Conservation (phyloP, 257 asterid species). For the Jasminum sambac region DNA sequence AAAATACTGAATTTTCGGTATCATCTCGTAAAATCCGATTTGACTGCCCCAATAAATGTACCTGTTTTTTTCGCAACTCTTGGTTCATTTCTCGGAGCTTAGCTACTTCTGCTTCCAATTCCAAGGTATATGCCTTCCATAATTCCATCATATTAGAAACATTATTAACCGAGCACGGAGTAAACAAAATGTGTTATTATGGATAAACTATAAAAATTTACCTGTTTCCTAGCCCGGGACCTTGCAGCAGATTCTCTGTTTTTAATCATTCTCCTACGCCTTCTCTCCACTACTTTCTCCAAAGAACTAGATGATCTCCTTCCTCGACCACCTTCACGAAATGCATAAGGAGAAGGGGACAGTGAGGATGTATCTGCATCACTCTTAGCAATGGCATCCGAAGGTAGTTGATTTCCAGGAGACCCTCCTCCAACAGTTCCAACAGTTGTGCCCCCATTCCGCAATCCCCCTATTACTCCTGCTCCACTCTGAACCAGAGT, state of each 20-base stretch:
- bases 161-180: neutral
- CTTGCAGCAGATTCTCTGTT: slow-evolving; percentile 60
- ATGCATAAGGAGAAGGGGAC: slow-evolving; percentile 68
- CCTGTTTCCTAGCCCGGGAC: slow-evolving; percentile 79
- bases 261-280: slow-evolving; percentile 56
- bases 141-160: slow-evolving; percentile 15
- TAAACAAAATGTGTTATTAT: neutral
- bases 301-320: slow-evolving; percentile 37
- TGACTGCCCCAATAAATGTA: slow-evolving; percentile 25
- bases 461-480: slow-evolving; percentile 43
- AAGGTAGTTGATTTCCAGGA: slow-evolving; percentile 54
- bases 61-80: slow-evolving; percentile 82
- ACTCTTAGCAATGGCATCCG: slow-evolving; percentile 47
- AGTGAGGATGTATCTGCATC: slow-evolving; percentile 51
- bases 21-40: neutral
- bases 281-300: slow-evolving; percentile 55
- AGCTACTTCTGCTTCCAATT: slow-evolving; percentile 90
- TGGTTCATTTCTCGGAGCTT: slow-evolving; percentile 68
- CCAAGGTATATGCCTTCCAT: slow-evolving; percentile 80
- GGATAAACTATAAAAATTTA: slow-evolving; percentile 25
- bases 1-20: slow-evolving; percentile 16
- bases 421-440: slow-evolving; percentile 48
- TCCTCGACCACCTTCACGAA: slow-evolving; percentile 55
- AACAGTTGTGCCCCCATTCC: slow-evolving; percentile 43
- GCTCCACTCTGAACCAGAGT: slow-evolving; percentile 43